Evolutionary conservation across 208 protist species (phyloP).

Genomic region (Blechomonas ayalai): DNA sequence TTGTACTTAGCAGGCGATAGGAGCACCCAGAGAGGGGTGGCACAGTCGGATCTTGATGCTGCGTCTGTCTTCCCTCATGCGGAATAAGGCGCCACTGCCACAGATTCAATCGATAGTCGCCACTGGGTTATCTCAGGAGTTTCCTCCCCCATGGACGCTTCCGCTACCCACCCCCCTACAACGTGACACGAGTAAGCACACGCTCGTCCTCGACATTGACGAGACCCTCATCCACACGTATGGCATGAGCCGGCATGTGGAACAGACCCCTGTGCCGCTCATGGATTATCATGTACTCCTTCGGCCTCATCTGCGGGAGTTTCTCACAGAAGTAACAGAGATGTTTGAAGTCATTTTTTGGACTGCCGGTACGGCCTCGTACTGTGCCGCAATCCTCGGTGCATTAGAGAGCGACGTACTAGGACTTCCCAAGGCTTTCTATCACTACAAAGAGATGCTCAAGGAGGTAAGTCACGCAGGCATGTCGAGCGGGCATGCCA

Average conservation of each 20-base stretch:
- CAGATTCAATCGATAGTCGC: slow-evolving; percentile 34
- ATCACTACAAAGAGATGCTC: slow-evolving; percentile 42
- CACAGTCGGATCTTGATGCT: too few species aligned
- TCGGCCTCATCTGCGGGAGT: slow-evolving; percentile 65
- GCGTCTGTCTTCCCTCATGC: too few species aligned
- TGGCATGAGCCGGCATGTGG: slow-evolving; percentile 28
- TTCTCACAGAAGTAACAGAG: slow-evolving; percentile 61
- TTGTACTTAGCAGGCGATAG: too few species aligned
- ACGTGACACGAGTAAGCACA: slow-evolving; percentile 35
- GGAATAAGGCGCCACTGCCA: slow-evolving; percentile 11
- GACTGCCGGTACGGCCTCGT: slow-evolving; percentile 79
- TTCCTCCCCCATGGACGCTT: slow-evolving; percentile 55
- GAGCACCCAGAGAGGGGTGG: too few species aligned
- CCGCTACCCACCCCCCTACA: slow-evolving; percentile 53
- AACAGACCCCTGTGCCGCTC: slow-evolving; percentile 11
- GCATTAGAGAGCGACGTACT: slow-evolving; percentile 75
- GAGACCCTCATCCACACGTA: slow-evolving; percentile 76
- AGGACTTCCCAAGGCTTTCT: slow-evolving; percentile 60
- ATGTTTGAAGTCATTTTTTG: slow-evolving; percentile 87
- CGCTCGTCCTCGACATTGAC: slow-evolving; percentile 86
- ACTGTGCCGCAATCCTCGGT: slow-evolving; percentile 70
- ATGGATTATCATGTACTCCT: slow-evolving; percentile 41
- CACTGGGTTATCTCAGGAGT: slow-evolving; percentile 37
- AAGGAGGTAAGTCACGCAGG: slow-evolving; percentile 4
- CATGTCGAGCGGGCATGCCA: slow-evolving; percentile 21